Evolutionary conservation across 306 rosid species (phyloP).

Genomic region (Lathyrus sativus): DNA sequence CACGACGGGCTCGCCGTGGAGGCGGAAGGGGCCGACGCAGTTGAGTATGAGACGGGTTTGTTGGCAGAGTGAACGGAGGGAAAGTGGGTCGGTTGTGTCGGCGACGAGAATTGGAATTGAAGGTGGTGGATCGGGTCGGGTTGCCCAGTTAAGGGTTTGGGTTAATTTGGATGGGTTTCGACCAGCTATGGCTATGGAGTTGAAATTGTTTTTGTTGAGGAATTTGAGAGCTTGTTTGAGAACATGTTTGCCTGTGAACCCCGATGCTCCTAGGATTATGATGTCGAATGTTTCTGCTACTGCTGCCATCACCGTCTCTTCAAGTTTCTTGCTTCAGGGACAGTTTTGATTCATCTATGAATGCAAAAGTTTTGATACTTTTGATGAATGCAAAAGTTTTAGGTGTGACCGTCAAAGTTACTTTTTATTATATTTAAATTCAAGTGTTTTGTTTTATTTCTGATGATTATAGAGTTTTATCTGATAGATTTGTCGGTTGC

Average conservation of each 20-base stretch:
- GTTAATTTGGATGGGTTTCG: conserved; percentile 59
- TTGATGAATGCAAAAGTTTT: background rate
- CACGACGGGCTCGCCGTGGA: conserved; percentile 73
- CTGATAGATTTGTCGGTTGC: too few species aligned
- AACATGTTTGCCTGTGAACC: conserved; percentile 87
- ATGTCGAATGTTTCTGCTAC: conserved; percentile 51
- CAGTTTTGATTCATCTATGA: background rate
- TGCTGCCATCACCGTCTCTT: background rate
- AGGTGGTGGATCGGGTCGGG: conserved; percentile 59
- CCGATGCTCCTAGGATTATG: conserved; percentile 80
- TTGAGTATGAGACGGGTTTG: conserved; percentile 75
- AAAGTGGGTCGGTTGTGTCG: conserved; percentile 57
- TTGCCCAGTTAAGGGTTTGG: conserved; percentile 71
- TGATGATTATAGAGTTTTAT: too few species aligned
- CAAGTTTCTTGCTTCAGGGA: background rate
- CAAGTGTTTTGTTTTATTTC: too few species aligned
- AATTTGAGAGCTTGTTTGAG: conserved; percentile 73
- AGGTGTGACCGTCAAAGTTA: too few species aligned
- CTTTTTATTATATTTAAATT: too few species aligned
- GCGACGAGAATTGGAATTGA: conserved; percentile 59
- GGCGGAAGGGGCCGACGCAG: conserved; percentile 94
- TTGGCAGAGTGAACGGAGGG: conserved; percentile 65
- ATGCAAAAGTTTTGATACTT: background rate
- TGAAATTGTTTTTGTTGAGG: conserved; percentile 47
- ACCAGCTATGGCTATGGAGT: conserved; percentile 76